Evolutionary conservation across 129 eudicot species (phyloP).

Genomic region (Erigeron canadensis): DNA sequence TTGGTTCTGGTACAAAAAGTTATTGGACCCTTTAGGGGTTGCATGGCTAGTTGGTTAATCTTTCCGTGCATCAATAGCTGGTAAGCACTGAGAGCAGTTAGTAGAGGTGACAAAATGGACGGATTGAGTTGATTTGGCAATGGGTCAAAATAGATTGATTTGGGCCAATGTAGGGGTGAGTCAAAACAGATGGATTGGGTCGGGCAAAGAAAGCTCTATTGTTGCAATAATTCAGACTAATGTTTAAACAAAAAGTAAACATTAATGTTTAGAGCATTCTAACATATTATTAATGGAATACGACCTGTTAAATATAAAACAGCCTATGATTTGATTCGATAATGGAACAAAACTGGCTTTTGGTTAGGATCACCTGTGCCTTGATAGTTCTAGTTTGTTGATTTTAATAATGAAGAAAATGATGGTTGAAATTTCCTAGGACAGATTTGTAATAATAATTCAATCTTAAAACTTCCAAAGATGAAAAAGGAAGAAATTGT

Average conservation of each 20-base stretch:
- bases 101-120: not conserved
- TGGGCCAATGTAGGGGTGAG: not conserved
- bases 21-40: not conserved
- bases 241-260: too few species aligned
- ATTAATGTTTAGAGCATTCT: too few species aligned
- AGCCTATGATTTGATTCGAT: too few species aligned
- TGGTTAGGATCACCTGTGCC: not conserved
- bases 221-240: too few species aligned
- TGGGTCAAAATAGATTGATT: not conserved
- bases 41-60: not conserved
- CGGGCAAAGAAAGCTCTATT: too few species aligned
- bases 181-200: not conserved
- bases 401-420: not conserved
- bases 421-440: not conserved
- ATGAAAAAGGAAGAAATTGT: too few species aligned
- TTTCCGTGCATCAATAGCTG: not conserved
- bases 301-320: too few species aligned
- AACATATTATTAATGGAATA: too few species aligned
- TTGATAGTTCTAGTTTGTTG: not conserved
- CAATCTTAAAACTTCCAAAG: not conserved
- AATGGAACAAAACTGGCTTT: not conserved
- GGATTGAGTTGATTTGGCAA: not conserved
- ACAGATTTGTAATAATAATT: conserved; percentile 1
- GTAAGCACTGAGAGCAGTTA: not conserved
- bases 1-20: conserved; percentile 13